Conservation (phyloP, 2,329 filamentous ascomycete species). For the Diaporthe velutina region DNA sequence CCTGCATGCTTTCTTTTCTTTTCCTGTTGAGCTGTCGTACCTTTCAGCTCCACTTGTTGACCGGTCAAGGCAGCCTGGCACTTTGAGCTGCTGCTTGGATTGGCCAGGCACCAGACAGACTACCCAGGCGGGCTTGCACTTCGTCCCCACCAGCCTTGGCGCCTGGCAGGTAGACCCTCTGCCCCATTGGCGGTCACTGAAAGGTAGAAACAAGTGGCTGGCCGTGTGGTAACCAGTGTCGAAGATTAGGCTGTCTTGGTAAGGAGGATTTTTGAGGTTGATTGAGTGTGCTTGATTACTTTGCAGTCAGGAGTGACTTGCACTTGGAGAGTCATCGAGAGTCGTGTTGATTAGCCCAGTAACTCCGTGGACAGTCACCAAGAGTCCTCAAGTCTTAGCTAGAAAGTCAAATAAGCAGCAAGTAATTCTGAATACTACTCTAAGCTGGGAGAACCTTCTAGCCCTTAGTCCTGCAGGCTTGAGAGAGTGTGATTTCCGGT, state of each 20-base stretch:
- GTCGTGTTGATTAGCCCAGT: not conserved
- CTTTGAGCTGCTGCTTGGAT: not conserved
- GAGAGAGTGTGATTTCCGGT: not conserved
- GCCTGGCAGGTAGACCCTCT: not conserved
- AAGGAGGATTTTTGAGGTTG: no score
- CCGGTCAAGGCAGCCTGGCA: slow-evolving; percentile 12
- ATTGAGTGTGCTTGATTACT: no score
- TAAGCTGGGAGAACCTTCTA: not conserved
- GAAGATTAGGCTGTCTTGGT: not conserved
- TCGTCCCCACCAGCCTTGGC: not conserved
- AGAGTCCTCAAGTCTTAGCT: not conserved
- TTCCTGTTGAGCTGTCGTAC: slow-evolving; percentile 7
- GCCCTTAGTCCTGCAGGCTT: not conserved
- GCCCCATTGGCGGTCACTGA: not conserved
- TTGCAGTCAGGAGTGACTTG: not conserved
- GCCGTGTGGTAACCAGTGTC: no score
- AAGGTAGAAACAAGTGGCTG: not conserved
- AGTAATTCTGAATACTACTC: not conserved
- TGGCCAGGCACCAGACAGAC: not conserved
- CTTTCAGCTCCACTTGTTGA: not conserved
- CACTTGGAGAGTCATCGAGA: no score
- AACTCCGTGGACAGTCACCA: not conserved
- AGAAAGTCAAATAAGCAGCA: not conserved
- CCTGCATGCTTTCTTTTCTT: not conserved
- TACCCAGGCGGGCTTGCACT: not conserved